Evolutionary conservation across 2,329 filamentous ascomycete species (phyloP).

Genomic region (Stachybotrys echinatus): DNA sequence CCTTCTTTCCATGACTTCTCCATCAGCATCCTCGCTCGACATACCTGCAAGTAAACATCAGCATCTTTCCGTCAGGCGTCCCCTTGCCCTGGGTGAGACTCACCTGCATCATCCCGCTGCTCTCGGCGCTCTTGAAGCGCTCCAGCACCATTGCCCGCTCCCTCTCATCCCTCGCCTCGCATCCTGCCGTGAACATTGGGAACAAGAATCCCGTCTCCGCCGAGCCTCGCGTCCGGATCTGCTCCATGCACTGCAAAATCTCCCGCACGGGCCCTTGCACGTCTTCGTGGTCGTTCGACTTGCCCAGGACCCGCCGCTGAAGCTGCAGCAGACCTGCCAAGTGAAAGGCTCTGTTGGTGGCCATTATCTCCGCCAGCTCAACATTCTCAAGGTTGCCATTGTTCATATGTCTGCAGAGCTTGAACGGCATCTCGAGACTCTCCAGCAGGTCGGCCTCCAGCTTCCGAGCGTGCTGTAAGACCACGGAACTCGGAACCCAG

Average conservation of each 20-base stretch:
- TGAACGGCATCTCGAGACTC: conserved; percentile 39
- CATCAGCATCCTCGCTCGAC: conserved; percentile 59
- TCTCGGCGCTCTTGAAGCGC: conserved; percentile 63
- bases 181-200: conserved; percentile 79
- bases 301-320: conserved; percentile 65
- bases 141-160: conserved; percentile 58
- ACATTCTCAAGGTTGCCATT: conserved; percentile 44
- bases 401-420: conserved; percentile 41
- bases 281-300: conserved; percentile 47
- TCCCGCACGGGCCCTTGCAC: conserved; percentile 59
- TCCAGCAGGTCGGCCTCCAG: conserved; percentile 58
- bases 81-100: conserved; percentile 19
- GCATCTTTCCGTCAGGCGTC: too few species aligned
- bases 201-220: conserved; percentile 74
- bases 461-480: conserved; percentile 43
- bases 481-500: conserved; percentile 51
- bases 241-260: conserved; percentile 57
- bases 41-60: conserved; percentile 35
- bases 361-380: conserved; percentile 59
- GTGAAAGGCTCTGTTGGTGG: conserved; percentile 74
- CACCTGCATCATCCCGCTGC: conserved; percentile 72
- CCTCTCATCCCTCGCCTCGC: conserved; percentile 55
- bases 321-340: conserved; percentile 74
- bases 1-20: conserved; percentile 64
- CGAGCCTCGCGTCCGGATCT: conserved; percentile 59